Evolutionary conservation across 2,329 filamentous ascomycete species (phyloP), one percentile per base, ranked within the genome.

Genomic region (Fusarium buxicola): DNA sequence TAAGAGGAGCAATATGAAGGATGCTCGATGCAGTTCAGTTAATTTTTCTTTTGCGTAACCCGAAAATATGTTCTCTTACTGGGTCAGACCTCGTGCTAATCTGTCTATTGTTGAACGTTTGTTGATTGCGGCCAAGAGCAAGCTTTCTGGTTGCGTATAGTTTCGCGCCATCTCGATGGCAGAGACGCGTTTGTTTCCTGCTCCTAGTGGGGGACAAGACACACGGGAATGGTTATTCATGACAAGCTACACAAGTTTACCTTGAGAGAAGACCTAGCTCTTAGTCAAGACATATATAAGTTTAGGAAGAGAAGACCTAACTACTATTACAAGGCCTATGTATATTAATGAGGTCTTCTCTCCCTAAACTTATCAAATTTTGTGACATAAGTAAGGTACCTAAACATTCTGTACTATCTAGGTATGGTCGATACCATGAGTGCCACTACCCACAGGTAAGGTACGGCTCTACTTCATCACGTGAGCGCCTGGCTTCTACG

Each of bases 401-500:
- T 27, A 3, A 39, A n/a, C n/a, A n/a, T n/a, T n/a, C n/a, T 16
- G 15, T 32, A 25, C 36, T 48, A n/a, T n/a, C n/a, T n/a, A n/a
- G n/a, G n/a, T n/a, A n/a, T 48, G 32, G 36, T 21, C 8, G 13
- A 8, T 30, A n/a, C n/a, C 38, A 52, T 36, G 24, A 30, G 34
- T 38, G 16, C 18, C 38, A 41, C 9, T 58, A 52, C 55, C 31
- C n/a, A n/a, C n/a, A n/a, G n/a, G n/a, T n/a, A n/a, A n/a, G n/a
- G n/a, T n/a, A 28, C 28, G 5, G 6, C 21, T 21, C 7, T 16
- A 5, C 5, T 15, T 6, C 24, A 45, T 73, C 75, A 77, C 61
- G 74, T 77, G 75, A 75, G 63, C 65, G 68, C 74, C 74, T 76
- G 75, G 59, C 46, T 62, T 45, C 61, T 74, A 77, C 76, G 76